These are phyloP conservation scores for Cyathus striatus DNA, from an alignment of 768 basidiomycete genomes.

Conservation along the genomic window DNA sequence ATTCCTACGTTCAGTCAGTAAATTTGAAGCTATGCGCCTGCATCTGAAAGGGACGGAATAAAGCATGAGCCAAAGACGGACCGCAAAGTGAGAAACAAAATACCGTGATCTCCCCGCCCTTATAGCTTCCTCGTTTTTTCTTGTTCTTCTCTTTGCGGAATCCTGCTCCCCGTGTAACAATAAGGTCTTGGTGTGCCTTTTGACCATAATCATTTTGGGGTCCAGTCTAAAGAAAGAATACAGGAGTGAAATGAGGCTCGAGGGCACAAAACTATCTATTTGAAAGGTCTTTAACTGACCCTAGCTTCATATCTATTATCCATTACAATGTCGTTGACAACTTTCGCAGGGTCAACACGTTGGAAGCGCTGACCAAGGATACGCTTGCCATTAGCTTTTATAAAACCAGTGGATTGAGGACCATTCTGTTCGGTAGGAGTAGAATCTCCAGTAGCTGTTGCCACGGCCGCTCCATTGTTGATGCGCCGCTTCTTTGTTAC, in stretches of 20 bases:
- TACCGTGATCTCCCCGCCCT: constrained; percentile 93
- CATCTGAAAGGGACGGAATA: constrained; percentile 48
- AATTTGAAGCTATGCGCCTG: constrained; percentile 89
- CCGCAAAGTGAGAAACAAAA: constrained; percentile 15
- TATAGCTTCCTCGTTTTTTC: constrained; percentile 95
- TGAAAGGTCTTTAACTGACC: too few species aligned
- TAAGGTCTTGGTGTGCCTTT: constrained; percentile 78
- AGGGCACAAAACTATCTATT: too few species aligned
- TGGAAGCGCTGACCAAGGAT: constrained; percentile 69
- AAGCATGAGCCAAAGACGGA: not conserved
- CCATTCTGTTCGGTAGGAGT: constrained; percentile 8
- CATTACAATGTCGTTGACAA: constrained; percentile 30
- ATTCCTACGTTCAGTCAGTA: constrained; percentile 15
- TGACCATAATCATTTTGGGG: constrained; percentile 81
- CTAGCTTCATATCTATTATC: constrained; percentile 75
- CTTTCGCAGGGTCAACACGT: constrained; percentile 64
- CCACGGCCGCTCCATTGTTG: constrained; percentile 43
- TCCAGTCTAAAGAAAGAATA: constrained; percentile 41
- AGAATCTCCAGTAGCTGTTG: constrained; percentile 29
- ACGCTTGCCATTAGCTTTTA: constrained; percentile 27
- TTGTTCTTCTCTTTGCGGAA: constrained; percentile 99
- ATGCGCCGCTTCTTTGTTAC: constrained; percentile 57
- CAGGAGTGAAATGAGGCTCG: not conserved
- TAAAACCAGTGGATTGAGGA: constrained; percentile 8
- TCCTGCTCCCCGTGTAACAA: constrained; percentile 89